Conservation (phyloP, 495 filamentous ascomycete species). For the Penicillium subrubescens region DNA sequence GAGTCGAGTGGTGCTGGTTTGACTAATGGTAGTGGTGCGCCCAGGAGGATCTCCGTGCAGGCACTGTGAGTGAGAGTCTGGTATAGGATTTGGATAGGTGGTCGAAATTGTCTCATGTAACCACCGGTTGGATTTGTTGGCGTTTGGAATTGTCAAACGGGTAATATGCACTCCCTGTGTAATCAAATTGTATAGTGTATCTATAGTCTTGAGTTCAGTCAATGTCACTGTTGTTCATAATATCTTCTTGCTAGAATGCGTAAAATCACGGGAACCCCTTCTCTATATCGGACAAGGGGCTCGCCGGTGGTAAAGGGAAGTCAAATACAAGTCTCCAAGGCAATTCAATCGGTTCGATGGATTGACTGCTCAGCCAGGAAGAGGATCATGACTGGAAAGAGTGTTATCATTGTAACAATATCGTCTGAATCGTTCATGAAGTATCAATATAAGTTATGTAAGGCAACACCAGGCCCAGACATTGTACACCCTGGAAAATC, state of each 20-base stretch:
- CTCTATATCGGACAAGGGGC: background rate
- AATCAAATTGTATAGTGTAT: constrained; percentile 6
- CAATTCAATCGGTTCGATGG: too few species aligned
- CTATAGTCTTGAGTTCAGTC: constrained; percentile 9
- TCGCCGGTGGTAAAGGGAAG: background rate
- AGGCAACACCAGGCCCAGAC: background rate
- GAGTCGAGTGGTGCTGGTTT: constrained; percentile 39
- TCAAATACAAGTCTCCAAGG: background rate
- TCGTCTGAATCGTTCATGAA: background rate
- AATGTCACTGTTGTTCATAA: background rate
- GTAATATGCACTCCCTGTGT: background rate
- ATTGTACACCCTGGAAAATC: background rate
- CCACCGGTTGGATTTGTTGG: background rate
- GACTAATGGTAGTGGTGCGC: constrained; percentile 33
- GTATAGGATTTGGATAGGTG: background rate
- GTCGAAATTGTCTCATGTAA: background rate
- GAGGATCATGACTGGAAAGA: too few species aligned
- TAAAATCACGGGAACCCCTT: too few species aligned
- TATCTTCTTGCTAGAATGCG: background rate
- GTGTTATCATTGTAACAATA: background rate
- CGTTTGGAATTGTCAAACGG: constrained; percentile 2
- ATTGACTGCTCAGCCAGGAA: too few species aligned
- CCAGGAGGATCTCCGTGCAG: constrained; percentile 32
- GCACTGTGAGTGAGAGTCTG: constrained; percentile 18
- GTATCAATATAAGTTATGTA: background rate